Percentiles rank a stretch among this genome's conserved stretches.
Evolutionary conservation across 163 green algal genomes (phyloP).

Genomic region (Smithsoniella earleae): DNA sequence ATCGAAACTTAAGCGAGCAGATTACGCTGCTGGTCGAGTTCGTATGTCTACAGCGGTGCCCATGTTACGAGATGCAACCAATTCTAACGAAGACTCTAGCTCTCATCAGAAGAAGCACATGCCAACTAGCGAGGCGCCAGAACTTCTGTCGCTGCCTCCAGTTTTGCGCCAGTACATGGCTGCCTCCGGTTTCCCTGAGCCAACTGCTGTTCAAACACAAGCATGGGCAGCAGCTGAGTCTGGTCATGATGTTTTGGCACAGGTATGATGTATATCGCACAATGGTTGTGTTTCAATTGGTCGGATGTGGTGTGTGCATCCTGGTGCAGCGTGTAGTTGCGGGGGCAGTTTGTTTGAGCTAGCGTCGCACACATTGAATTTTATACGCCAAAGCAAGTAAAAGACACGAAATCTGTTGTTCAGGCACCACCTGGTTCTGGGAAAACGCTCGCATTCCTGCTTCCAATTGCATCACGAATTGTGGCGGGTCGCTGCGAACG

Average conservation of each 20-base stretch:
- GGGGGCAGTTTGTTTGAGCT: no score
- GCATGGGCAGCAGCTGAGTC: neutral
- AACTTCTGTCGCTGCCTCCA: slow-evolving; percentile 36
- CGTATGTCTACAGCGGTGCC: neutral
- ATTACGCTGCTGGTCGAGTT: neutral
- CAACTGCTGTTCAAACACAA: slow-evolving; percentile 52
- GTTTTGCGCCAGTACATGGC: slow-evolving; percentile 58
- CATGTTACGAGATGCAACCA: neutral
- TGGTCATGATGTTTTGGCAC: neutral
- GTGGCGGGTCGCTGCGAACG: neutral
- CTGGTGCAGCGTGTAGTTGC: no score
- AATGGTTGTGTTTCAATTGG: no score
- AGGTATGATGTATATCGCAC: neutral
- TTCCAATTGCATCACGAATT: slow-evolving; percentile 44
- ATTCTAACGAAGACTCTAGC: neutral
- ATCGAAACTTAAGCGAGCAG: neutral
- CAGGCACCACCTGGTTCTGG: slow-evolving; percentile 73
- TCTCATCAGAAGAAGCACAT: no score
- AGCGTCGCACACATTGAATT: neutral
- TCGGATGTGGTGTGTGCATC: no score
- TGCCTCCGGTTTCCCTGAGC: slow-evolving; percentile 47
- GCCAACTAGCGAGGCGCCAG: neutral
- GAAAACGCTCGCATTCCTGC: slow-evolving; percentile 85
- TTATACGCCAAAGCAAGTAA: neutral
- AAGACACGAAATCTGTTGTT: slow-evolving; percentile 34